Percentiles rank a stretch among this genome's conserved stretches.
Conservation (phyloP, 768 basidiomycete genomes). For the Collybia sordida region DNA sequence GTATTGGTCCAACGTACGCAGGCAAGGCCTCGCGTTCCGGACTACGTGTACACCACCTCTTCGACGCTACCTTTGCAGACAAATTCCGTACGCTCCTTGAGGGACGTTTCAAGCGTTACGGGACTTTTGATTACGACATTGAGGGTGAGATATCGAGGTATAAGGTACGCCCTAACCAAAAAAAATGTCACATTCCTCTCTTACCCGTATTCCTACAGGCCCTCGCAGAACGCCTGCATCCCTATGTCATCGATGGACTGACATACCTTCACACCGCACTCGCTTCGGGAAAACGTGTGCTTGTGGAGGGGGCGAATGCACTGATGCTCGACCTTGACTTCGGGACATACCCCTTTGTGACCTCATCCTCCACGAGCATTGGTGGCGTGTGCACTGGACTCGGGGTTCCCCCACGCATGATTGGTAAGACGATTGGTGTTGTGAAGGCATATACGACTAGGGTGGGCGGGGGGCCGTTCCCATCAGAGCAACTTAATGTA, state of each 20-base stretch:
- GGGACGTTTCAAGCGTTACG: constrained; percentile 96
- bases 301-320: constrained; percentile 98
- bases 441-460: constrained; percentile 98
- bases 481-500: constrained; percentile 91
- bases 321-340: constrained; percentile 98
- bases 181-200: neutral
- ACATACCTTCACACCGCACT: constrained; percentile 83
- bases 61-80: constrained; percentile 80
- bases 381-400: constrained; percentile 97
- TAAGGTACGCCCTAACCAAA: constrained; percentile 64
- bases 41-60: constrained; percentile 93
- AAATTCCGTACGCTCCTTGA: constrained; percentile 97
- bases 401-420: constrained; percentile 89
- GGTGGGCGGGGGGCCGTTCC: constrained; percentile 98
- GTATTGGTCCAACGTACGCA: constrained; percentile 98
- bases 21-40: constrained; percentile 97
- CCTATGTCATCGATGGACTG: constrained; percentile 89
- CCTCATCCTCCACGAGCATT: constrained; percentile 89
- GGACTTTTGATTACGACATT: constrained; percentile 97
- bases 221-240: constrained; percentile 80
- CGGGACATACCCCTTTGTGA: constrained; percentile 98
- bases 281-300: constrained; percentile 69
- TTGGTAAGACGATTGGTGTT: constrained; percentile 89
- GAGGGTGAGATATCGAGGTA: constrained; percentile 94
- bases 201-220: constrained; percentile 38